A percentile compares a stretch with the other conserved stretches of the same genome.
phyloP scores from a whole-genome alignment of 2,329 filamentous ascomycete genomes.

The Phialophora chinensis region DNA sequence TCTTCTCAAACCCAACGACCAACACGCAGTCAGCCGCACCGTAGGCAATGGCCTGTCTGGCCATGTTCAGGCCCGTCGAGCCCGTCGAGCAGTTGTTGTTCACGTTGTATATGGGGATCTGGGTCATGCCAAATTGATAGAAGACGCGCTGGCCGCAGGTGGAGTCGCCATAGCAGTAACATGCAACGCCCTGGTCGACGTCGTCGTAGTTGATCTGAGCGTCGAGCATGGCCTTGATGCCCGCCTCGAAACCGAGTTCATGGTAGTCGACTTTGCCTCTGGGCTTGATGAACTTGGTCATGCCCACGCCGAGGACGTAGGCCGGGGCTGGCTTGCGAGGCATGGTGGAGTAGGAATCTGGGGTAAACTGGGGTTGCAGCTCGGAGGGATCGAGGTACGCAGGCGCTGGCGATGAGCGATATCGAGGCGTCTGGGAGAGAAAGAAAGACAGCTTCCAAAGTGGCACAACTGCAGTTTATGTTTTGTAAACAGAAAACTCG shows the following conservation, averaged over 20 bases:
- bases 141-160: constrained; percentile 96
- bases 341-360: constrained; percentile 50
- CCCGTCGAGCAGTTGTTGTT: constrained; percentile 99
- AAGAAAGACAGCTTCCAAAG: background rate
- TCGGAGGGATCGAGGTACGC: background rate
- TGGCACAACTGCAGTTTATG: background rate
- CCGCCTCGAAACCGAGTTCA: constrained; percentile 45
- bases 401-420: background rate
- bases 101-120: constrained; percentile 95
- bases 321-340: constrained; percentile 60
- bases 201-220: constrained; percentile 96
- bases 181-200: constrained; percentile 92
- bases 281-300: constrained; percentile 90
- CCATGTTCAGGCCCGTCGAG: constrained; percentile 88
- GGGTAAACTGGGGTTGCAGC: background rate
- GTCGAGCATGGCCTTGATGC: constrained; percentile 58
- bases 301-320: constrained; percentile 96
- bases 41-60: constrained; percentile 75
- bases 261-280: constrained; percentile 44
- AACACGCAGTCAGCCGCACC: constrained; percentile 86
- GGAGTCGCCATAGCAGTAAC: constrained; percentile 96
- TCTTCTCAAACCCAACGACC: constrained; percentile 97
- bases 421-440: background rate
- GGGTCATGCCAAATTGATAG: constrained; percentile 97
- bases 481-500: background rate